Evolutionary conservation across 306 rosid species (phyloP).

Genomic region (Sesbania bispinosa): DNA sequence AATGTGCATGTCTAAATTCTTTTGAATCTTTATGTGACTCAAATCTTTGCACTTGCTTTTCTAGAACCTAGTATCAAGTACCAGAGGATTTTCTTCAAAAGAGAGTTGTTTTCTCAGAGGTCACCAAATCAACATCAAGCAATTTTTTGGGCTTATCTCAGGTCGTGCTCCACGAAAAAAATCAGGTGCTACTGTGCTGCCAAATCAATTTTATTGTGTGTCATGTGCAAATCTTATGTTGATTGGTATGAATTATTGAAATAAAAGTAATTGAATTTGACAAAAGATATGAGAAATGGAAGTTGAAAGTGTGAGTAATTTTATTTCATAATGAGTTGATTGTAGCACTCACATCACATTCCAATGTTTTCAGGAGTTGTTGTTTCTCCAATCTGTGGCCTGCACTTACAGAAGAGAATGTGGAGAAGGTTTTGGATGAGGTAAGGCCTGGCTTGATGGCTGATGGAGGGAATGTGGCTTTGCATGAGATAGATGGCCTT

Average conservation of each 20-base stretch:
- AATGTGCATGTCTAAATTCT: not conserved
- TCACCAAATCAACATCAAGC: conserved; percentile 41
- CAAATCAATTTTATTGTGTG: conserved; percentile 1
- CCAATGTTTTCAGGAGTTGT: conserved; percentile 48
- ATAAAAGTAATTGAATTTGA: not conserved
- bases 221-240: not conserved
- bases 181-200: conserved; percentile 38
- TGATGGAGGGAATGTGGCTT: conserved; percentile 96
- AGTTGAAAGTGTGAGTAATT: not conserved
- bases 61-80: conserved; percentile 41
- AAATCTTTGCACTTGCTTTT: not conserved
- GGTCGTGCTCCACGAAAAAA: conserved; percentile 40
- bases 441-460: conserved; percentile 93
- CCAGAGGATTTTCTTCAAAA: conserved; percentile 55
- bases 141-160: conserved; percentile 33
- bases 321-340: not conserved
- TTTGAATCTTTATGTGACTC: not conserved
- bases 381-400: conserved; percentile 71
- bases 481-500: conserved; percentile 97
- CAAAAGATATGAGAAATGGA: not conserved
- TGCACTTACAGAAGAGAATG: conserved; percentile 91
- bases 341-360: conserved; percentile 5
- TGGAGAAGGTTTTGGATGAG: conserved; percentile 92
- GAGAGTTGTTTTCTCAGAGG: conserved; percentile 56
- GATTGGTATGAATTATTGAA: not conserved